Evolutionary conservation across 2,329 filamentous ascomycete genomes (phyloP).

Genomic region (Trichoderma pleuroti): DNA sequence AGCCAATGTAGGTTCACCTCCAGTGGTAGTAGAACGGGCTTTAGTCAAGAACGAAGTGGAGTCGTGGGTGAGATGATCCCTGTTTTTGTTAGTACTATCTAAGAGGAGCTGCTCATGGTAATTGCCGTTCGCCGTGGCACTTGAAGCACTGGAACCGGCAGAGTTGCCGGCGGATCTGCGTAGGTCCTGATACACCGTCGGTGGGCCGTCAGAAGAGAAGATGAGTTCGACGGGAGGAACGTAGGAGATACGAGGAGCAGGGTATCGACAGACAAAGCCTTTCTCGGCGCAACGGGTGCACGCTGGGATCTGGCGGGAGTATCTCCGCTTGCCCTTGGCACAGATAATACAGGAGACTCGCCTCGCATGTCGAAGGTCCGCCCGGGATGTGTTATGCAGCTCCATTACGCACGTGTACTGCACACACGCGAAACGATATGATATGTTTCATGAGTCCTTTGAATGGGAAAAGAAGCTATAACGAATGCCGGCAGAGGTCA

Average conservation of each 20-base stretch:
- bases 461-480: background rate
- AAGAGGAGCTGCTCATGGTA: background rate
- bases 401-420: background rate
- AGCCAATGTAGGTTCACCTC: background rate
- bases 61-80: background rate
- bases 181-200: background rate
- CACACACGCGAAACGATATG: fast-evolving
- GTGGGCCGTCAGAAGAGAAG: background rate
- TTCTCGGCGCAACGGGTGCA: background rate
- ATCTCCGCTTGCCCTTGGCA: background rate
- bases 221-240: background rate
- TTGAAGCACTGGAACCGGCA: background rate
- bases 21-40: background rate
- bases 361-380: background rate
- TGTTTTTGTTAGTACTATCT: background rate
- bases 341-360: background rate
- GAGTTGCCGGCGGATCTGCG: background rate
- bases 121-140: background rate
- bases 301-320: background rate
- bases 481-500: background rate
- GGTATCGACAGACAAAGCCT: background rate
- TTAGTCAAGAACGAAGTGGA: background rate
- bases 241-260: background rate
- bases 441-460: background rate
- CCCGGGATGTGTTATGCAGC: background rate